Evolutionary conservation across 2,329 filamentous ascomycete genomes (phyloP).

Genomic region (Sclerotinia borealis): DNA sequence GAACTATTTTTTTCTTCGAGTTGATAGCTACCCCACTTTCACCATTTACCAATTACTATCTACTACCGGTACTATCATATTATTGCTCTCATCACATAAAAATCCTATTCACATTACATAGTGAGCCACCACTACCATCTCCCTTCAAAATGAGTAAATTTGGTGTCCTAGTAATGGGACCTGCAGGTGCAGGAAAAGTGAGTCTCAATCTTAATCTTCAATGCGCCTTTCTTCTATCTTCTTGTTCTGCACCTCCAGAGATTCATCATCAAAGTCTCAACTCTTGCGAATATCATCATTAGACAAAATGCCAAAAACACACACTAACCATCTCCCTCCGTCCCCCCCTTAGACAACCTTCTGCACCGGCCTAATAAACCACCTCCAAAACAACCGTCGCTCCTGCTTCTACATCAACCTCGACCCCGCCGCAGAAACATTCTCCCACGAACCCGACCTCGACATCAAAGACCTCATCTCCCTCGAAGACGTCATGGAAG

Average conservation of each 20-base stretch:
- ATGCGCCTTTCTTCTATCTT: conserved; percentile 23
- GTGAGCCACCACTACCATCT: not conserved
- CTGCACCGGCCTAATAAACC: conserved; percentile 86
- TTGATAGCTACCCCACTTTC: conserved; percentile 1
- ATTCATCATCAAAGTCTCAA: not conserved
- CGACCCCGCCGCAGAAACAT: conserved; percentile 89
- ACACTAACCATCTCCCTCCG: not conserved
- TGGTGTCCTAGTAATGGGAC: conserved; percentile 91
- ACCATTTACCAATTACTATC: not conserved
- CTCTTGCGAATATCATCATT: not conserved
- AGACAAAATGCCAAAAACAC: not conserved
- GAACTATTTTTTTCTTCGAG: not conserved
- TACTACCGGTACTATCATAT: conserved; percentile 5
- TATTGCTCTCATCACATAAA: not conserved
- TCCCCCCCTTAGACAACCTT: conserved; percentile 71
- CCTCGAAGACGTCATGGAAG: conserved; percentile 93
- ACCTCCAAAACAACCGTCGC: conserved; percentile 83
- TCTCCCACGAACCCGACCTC: conserved; percentile 85
- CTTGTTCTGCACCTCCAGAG: not conserved
- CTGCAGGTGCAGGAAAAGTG: conserved; percentile 88
- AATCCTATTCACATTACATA: not conserved
- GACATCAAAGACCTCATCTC: conserved; percentile 95
- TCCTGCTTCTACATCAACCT: conserved; percentile 98
- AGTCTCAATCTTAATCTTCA: too few species aligned
- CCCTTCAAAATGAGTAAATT: conserved; percentile 74